Evolutionary conservation across 495 filamentous ascomycete genomes (phyloP), one percentile per base, ranked within the genome.

Genomic region (Viridothelium virens): DNA sequence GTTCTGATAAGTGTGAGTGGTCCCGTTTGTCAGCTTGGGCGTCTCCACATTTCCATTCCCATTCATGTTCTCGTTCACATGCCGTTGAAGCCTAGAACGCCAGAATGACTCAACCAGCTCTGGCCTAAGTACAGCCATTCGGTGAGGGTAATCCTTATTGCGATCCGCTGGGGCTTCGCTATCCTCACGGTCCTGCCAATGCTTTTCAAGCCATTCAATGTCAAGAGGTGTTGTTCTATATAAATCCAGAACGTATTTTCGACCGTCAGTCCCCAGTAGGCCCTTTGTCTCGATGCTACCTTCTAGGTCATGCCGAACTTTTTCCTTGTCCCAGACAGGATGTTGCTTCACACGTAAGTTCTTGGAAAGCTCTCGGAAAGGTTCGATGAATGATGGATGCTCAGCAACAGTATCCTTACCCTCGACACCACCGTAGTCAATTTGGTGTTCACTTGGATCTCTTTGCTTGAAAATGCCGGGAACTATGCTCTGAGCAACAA

Each of bases 401-500:
- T 89, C 87, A 1, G 95, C 93, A 56, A 99, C 89, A 25, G 96
- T 86, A 64, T 99, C 95, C 78, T 93, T 96, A 68, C 95, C 95
- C 74, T 99, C 95, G 61, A 97, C 93, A 68, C 92, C 94, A 72
- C 95, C 95, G 73, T 99, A 99, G 76, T 97, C 93, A 69, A 99
- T 97, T 78, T 97, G 95, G 76, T 94, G 91, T 83, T 97, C 93
- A 59, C 92, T 95, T 25, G 92, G 91, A 71, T 97, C 95, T 33
- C 93, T 87, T 79, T 97, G 95, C 79, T 96, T 96, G 85, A 99
- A 99, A 73, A 99, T 99, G 61, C 95, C 95, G 4, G 95, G 95
- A 6, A 99, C 95, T 67, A 99, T 97, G 72, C 91, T 96, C 80
- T 99, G 95, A 41, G 91, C 95, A 48, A 99, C 94, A 68, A 99